Conservation (phyloP, 768 basidiomycete genomes). For the Xanthoconium purpureum region DNA sequence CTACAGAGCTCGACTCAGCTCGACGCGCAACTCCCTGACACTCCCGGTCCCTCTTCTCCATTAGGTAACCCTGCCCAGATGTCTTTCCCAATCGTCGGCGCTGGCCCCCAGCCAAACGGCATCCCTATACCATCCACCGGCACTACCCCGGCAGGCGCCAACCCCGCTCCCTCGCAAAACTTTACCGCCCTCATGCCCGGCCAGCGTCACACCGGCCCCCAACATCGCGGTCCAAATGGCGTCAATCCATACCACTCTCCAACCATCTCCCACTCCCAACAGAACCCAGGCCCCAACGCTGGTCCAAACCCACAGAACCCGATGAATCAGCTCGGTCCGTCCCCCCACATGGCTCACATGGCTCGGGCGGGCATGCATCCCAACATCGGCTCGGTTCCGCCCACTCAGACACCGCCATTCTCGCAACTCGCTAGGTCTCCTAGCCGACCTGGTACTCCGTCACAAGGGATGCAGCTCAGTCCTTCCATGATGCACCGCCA, state of each 20-base stretch:
- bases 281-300: slow-evolving; percentile 38
- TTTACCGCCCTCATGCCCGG: slow-evolving; percentile 35
- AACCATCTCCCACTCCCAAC: slow-evolving; percentile 60
- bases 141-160: slow-evolving; percentile 27
- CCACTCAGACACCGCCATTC: slow-evolving; percentile 42
- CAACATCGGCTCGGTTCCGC: slow-evolving; percentile 35
- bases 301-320: slow-evolving; percentile 33
- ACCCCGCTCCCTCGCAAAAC: slow-evolving; percentile 32
- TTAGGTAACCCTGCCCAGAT: slow-evolving; percentile 25
- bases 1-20: slow-evolving; percentile 14
- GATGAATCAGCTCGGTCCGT: slow-evolving; percentile 52
- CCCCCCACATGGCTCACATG: slow-evolving; percentile 49
- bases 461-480: slow-evolving; percentile 50
- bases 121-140: slow-evolving; percentile 32
- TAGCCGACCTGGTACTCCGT: slow-evolving; percentile 58
- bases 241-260: slow-evolving; percentile 58
- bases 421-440: slow-evolving; percentile 51
- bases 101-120: slow-evolving; percentile 46
- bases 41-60: slow-evolving; percentile 11
- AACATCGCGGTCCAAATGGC: slow-evolving; percentile 47
- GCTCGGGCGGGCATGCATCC: slow-evolving; percentile 49
- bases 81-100: slow-evolving; percentile 25
- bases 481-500: slow-evolving; percentile 54
- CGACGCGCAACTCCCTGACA: slow-evolving; percentile 29
- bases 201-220: slow-evolving; percentile 33